Conservation (phyloP, 2,329 filamentous ascomycete genomes). For the Thyridium curvatum region DNA sequence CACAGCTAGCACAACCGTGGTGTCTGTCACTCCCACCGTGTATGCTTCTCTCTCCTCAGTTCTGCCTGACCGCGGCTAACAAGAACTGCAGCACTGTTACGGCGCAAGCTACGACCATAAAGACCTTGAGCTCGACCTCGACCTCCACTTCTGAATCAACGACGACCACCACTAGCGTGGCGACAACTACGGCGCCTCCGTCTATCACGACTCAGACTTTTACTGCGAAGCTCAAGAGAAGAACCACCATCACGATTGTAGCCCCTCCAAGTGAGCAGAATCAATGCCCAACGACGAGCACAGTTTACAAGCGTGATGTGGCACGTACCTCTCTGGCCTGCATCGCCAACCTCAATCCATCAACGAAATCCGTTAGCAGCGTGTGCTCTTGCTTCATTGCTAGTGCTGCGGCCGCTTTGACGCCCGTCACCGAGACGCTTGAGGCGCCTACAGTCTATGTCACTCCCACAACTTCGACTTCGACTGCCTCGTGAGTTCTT, state of each 20-base stretch:
- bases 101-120: background rate
- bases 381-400: slow-evolving; percentile 7
- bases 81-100: no score
- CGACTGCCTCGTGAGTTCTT: no score
- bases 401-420: background rate
- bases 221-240: background rate
- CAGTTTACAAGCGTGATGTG: no score
- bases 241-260: background rate
- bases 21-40: background rate
- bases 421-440: background rate
- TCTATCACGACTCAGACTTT: background rate
- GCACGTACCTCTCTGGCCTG: slow-evolving; percentile 3
- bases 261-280: background rate
- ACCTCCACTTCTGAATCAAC: background rate
- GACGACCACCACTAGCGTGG: background rate
- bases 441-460: background rate
- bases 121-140: background rate
- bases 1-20: slow-evolving; percentile 5
- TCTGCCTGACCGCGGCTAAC: background rate
- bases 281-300: no score
- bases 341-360: slow-evolving; percentile 6
- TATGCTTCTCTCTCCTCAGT: background rate
- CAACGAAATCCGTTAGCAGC: slow-evolving; percentile 1
- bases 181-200: background rate
- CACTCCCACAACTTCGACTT: background rate